phyloP scores from a whole-genome alignment of 2,329 filamentous ascomycete species.

The Sarocladiaceae sp. region DNA sequence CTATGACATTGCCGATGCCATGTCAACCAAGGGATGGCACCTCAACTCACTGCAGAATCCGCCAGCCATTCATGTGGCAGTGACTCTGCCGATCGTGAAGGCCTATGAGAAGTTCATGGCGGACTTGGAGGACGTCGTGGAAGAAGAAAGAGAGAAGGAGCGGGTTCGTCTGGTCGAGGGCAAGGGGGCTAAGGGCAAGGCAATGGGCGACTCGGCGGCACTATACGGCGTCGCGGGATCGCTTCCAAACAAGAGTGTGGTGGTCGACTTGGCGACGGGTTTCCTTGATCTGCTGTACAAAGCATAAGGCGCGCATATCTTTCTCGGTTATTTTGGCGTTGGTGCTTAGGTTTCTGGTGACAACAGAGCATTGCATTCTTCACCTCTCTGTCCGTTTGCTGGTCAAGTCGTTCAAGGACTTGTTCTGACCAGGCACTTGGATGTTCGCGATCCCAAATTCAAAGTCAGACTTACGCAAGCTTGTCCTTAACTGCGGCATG shows the following conservation, averaged over 20 bases:
- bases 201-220: constrained; percentile 75
- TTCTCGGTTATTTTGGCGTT: not conserved
- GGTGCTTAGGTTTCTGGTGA: not conserved
- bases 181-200: constrained; percentile 60
- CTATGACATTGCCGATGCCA: constrained; percentile 89
- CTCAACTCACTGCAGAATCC: constrained; percentile 91
- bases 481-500: too few species aligned
- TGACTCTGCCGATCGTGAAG: constrained; percentile 80
- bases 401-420: not conserved
- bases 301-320: constrained; percentile 44
- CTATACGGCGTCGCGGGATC: constrained; percentile 94
- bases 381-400: not conserved
- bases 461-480: too few species aligned
- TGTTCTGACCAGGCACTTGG: not conserved
- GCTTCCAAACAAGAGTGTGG: constrained; percentile 91
- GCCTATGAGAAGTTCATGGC: constrained; percentile 74
- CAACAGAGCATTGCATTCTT: not conserved
- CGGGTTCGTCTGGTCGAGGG: constrained; percentile 66
- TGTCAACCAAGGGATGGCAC: constrained; percentile 86
- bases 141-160: constrained; percentile 78
- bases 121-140: constrained; percentile 64
- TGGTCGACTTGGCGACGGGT: constrained; percentile 82
- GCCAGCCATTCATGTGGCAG: constrained; percentile 88
- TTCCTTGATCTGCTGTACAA: constrained; percentile 95
- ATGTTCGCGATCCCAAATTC: too few species aligned